These are phyloP conservation scores for Kodamaea laetipori DNA, from an alignment of 805 yeast species.

Conservation along the genomic window DNA sequence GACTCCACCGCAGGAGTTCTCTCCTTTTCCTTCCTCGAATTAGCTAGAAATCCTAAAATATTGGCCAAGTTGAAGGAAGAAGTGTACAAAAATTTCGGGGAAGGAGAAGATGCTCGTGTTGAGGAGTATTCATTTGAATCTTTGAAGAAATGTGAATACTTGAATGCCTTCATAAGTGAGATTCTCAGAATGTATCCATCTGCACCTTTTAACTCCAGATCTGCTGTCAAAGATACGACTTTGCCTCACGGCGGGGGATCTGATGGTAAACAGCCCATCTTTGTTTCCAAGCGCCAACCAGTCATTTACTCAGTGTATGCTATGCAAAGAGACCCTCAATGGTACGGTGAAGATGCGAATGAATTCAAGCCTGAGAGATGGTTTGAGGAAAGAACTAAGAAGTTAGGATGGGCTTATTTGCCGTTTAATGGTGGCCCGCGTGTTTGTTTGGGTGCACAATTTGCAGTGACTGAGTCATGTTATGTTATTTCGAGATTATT, in stretches of 20 bases:
- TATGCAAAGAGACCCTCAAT: slow-evolving; percentile 40
- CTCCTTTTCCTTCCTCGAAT: slow-evolving; percentile 36
- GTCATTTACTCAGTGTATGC: slow-evolving; percentile 41
- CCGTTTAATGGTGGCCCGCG: slow-evolving; percentile 29
- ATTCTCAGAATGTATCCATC: slow-evolving; percentile 39
- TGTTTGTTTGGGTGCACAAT: slow-evolving; percentile 26
- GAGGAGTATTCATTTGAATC: slow-evolving; percentile 38
- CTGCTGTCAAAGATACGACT: slow-evolving; percentile 25
- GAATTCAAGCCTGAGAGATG: slow-evolving; percentile 41
- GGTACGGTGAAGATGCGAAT: slow-evolving; percentile 35
- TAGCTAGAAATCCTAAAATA: slow-evolving; percentile 34
- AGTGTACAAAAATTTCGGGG: slow-evolving; percentile 32
- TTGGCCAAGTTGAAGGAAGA: slow-evolving; percentile 34
- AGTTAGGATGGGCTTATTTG: slow-evolving; percentile 24
- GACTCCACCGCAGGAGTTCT: slow-evolving; percentile 46
- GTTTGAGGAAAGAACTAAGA: slow-evolving; percentile 21
- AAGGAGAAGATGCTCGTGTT: slow-evolving; percentile 29
- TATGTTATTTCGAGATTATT: slow-evolving; percentile 21
- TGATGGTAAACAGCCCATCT: slow-evolving; percentile 27
- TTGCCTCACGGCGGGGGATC: slow-evolving; percentile 31
- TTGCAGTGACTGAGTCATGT: slow-evolving; percentile 25
- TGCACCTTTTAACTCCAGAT: slow-evolving; percentile 26
- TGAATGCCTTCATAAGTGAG: slow-evolving; percentile 40
- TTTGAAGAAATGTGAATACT: slow-evolving; percentile 40
- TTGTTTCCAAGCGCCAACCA: slow-evolving; percentile 41